A percentile compares a stretch with the other conserved stretches of the same genome.
These are phyloP conservation scores for Metschnikowia borealis DNA, from an alignment of 805 yeast genomes.

Conservation along the genomic window DNA sequence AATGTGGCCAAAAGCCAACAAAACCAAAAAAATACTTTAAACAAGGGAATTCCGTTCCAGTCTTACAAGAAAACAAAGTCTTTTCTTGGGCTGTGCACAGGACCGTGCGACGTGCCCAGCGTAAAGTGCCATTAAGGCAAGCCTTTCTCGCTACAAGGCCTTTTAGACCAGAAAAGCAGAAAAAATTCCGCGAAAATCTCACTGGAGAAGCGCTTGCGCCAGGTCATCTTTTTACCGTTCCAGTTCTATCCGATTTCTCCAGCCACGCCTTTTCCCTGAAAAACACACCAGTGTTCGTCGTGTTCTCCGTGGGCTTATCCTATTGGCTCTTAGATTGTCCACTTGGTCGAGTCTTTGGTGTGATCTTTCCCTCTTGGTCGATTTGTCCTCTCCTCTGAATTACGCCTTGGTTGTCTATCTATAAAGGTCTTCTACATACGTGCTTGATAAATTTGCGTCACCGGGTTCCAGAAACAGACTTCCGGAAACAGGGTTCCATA, in stretches of 20 bases:
- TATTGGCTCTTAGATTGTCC: neutral
- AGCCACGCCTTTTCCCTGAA: neutral
- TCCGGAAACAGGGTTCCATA: too few relatives aligned
- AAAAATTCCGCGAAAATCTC: constrained; percentile 1
- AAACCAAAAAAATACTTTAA: too few relatives aligned
- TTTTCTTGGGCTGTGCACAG: neutral
- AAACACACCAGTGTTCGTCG: constrained; percentile 1
- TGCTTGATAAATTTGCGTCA: too few relatives aligned
- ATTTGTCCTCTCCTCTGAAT: neutral
- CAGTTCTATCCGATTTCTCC: neutral
- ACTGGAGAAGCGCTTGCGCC: neutral
- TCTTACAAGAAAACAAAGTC: neutral
- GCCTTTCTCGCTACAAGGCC: neutral
- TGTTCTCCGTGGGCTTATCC: neutral
- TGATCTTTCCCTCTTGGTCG: too few relatives aligned
- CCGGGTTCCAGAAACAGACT: too few relatives aligned
- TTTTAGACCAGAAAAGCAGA: neutral
- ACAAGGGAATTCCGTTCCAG: too few relatives aligned
- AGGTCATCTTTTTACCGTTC: constrained; percentile 1
- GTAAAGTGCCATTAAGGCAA: too few relatives aligned
- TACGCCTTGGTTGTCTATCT: too few relatives aligned
- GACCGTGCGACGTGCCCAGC: neutral
- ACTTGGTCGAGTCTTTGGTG: neutral
- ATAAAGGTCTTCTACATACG: too few relatives aligned
- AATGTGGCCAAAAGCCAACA: too few relatives aligned